Evolutionary conservation across 768 basidiomycete genomes (phyloP), one percentile per base, ranked within the genome.

Genomic region (Rhodocollybia butyracea): DNA sequence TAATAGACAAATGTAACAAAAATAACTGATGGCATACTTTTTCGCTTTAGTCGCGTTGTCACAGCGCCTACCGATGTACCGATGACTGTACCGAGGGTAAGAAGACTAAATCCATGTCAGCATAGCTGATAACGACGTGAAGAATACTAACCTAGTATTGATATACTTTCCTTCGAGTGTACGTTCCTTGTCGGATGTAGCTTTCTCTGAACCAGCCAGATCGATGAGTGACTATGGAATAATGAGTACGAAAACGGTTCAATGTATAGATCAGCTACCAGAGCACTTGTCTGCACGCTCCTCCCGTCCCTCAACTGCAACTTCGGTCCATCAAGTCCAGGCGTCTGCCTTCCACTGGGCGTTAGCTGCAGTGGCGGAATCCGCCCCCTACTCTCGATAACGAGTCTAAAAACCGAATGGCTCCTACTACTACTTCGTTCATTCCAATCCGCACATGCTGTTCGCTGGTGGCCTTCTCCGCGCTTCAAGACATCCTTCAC

Each of bases 391-490:
- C 90, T 92, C 69, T 97, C 94, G 47, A 96, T 86, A 0, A 98
- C 95, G 27, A 98, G 81, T 29, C 94, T 76, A 69, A 98, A 97
- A 1, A 98, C 91, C 60, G 89, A 91, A 68, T 98, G 96, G 73
- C 92, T 94, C 31, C 96, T 79, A 66, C 91, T 94, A 73, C 91
- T 94, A 56, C n/a, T n/a, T n/a, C 96, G 74, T 63, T 94, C 90
- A 66, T 99, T 99, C 96, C 96, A 99, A 64, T 99, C 96, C n/a
- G 97, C 98, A 61, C 86, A 91, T 1, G 94, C 95, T 3, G 94
- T 97, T 57, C 93, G 77, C 47, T 96, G 76, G 63, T 92, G 86
- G 3, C 88, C 84, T 66, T 97, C 93, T 3, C 96, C 96, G 22
- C 92, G 76, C 63, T 82, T 79, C 61, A 99, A 72, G 5, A 98